Conservation (phyloP, 31 red algal species). For the Endocladia muricata region DNA sequence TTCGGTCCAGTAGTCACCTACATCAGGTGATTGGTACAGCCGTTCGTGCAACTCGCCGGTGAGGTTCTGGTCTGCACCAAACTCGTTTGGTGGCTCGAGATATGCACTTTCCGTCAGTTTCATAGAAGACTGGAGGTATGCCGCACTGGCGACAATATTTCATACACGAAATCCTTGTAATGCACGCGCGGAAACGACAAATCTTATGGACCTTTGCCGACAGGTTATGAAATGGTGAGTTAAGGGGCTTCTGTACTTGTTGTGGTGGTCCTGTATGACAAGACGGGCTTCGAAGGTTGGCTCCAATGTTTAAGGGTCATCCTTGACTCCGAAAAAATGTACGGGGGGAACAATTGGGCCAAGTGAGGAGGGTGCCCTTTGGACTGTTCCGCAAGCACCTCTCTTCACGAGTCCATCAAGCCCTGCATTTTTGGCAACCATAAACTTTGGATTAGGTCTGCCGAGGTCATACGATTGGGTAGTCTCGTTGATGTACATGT, state of each 20-base stretch:
- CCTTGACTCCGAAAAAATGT: not conserved
- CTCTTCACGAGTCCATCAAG: not conserved
- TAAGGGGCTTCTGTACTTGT: not conserved
- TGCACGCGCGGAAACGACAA: not conserved
- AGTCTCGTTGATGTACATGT: not conserved
- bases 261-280: slow-evolving; percentile 14
- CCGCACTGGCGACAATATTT: slow-evolving; percentile 2
- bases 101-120: not conserved
- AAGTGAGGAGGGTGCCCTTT: not conserved
- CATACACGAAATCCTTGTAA: slow-evolving; percentile 25
- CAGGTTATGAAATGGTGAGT: slow-evolving; percentile 5
- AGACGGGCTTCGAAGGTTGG: slow-evolving; percentile 19
- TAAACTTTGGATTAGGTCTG: not conserved
- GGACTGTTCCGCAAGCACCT: not conserved
- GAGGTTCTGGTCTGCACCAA: not conserved
- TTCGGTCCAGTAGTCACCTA: slow-evolving; percentile 22
- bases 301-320: not conserved
- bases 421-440: not conserved
- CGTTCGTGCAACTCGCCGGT: not conserved
- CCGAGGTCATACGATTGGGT: not conserved
- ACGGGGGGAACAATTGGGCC: not conserved
- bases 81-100: not conserved
- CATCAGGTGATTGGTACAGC: slow-evolving; percentile 15
- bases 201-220: not conserved
- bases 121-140: slow-evolving; percentile 14